Evolutionary conservation across 2,329 filamentous ascomycete genomes (phyloP), one percentile per base, ranked within the genome.

Genomic region (Apiospora phragmitis): DNA sequence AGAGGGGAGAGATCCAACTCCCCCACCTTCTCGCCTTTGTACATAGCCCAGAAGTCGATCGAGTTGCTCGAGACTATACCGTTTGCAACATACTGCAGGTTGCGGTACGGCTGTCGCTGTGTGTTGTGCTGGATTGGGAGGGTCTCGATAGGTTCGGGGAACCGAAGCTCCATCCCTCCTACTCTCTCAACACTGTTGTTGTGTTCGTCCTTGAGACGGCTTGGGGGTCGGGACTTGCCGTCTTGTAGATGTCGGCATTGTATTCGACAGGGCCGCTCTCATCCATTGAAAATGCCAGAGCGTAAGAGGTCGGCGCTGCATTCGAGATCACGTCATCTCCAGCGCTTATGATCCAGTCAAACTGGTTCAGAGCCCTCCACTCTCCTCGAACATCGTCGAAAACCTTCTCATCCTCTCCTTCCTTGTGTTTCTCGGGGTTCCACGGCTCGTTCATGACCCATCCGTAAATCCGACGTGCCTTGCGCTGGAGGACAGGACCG

Each of bases 241-340:
- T n/a, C 59, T 65, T 65, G 5, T n/a, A 38, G 32, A 65, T 4
- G 5, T 65, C 38, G 18, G 7, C 2, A 18, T 38, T 18, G n/a
- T 38, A 41, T 16, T 38, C 59, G 16, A 38, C 18, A 6, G 8
- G 1, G 0, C 62, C 21, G 11, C 3, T 43, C 21, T 41, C 21
- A 4, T 45, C 21, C 5, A 65, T 26, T 18, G 11, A 0, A 21
- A 26, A 43, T 7, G 65, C 6, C 38, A 26, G 11, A 1, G 7
- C 1, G 38, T 66, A 43, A 1, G 8, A 5, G 3, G 0, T 0
- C 1, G 38, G 32, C 1, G 26, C 26, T 4, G 2, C 3, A 4
- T 8, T 7, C 4, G 38, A 16, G 38, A n/a, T 43, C 1, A 43
- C 3, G 5, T 38, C 32, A 5, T 43, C 65, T 7, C 65, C 65